Base-by-base conservation (phyloP, 805 yeast species). In the Metschnikowia reukaufii region DNA sequence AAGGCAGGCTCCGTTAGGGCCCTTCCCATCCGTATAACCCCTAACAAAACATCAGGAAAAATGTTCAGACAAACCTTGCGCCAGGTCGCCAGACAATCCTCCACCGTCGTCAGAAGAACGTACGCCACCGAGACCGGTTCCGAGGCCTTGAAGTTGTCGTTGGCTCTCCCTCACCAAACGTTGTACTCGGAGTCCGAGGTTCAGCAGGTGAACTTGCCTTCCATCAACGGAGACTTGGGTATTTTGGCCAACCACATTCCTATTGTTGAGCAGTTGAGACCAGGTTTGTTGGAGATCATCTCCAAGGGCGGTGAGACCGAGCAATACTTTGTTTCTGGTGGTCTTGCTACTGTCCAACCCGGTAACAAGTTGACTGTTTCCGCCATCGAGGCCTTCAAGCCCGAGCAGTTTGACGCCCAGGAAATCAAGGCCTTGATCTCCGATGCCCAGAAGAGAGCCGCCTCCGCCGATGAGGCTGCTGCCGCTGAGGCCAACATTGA, bases 231-330 rank as follows among this genome's bases (percentile, higher is more conserved):
- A 70, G 95, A 88, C 67, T 82, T 92, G 73, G 99, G 99, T 88
- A 82, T 94, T 57, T 77, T 94, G 66, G 97, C 98, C 61, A 86
- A 88, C 77, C 99, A 94, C 83, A 96, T 94, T 64, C 98, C 99
- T 63, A 82, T 87, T 62, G 89, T 92, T 56, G 98, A 94, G 77
- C 96, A 94, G 79, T 83, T 94, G 68, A 81, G 84, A 65, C 96
- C 99, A 61, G 99, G 99, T 72, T 79, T 94, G 52, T 86, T 94
- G 62, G 97, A 91, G 72, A 83, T 94, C 65, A 85, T 88, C 58
- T 92, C 88, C 71, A 79, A 82, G 64, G 70, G 86, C 47, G 77
- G 79, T 51, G 86, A 86, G 61, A 70, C 86, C 56, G 75, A 81
- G 67, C 88, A 87, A 72, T 92, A 72, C 78, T 94, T 92, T 62